These are phyloP conservation scores for Aureobasidium sp. DNA, from an alignment of 2,329 filamentous ascomycete genomes.

Conservation along the genomic window DNA sequence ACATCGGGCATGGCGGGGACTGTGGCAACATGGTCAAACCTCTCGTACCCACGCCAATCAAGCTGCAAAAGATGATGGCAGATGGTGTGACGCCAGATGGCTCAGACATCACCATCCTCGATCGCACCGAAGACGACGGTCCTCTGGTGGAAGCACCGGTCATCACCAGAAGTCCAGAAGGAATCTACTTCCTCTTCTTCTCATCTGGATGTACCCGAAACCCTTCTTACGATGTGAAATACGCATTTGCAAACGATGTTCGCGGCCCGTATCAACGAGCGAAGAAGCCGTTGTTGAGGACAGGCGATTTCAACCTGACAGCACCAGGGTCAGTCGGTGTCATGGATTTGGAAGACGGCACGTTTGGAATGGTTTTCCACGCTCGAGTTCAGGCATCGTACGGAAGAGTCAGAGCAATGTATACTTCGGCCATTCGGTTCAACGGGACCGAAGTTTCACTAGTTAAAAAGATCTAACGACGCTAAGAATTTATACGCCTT, in stretches of 20 bases:
- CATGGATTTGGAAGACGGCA: background rate
- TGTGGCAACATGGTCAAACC: slow-evolving; percentile 24
- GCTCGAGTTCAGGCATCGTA: slow-evolving; percentile 20
- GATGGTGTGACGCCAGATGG: slow-evolving; percentile 23
- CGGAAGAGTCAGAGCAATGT: slow-evolving; percentile 26
- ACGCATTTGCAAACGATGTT: slow-evolving; percentile 22
- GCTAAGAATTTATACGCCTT: background rate
- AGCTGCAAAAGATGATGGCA: slow-evolving; percentile 24
- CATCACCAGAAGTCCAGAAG: slow-evolving; percentile 20
- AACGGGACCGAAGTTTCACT: background rate
- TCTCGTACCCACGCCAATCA: slow-evolving; percentile 23
- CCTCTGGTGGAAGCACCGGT: slow-evolving; percentile 28
- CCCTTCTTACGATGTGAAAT: slow-evolving; percentile 25
- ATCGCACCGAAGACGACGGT: slow-evolving; percentile 23
- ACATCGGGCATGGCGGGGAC: slow-evolving; percentile 22
- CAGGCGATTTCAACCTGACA: slow-evolving; percentile 23
- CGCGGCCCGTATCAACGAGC: slow-evolving; percentile 25
- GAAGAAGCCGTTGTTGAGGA: slow-evolving; percentile 18
- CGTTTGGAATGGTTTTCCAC: slow-evolving; percentile 24
- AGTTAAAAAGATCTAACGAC: background rate
- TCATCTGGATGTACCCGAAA: slow-evolving; percentile 25
- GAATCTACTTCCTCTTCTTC: slow-evolving; percentile 30
- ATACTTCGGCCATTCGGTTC: slow-evolving; percentile 14
- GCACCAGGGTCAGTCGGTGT: slow-evolving; percentile 25
- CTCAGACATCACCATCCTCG: slow-evolving; percentile 19